Base-by-base conservation (phyloP, 192 early-diverging fungal genomes). In the Coemansia sp. region DNA sequence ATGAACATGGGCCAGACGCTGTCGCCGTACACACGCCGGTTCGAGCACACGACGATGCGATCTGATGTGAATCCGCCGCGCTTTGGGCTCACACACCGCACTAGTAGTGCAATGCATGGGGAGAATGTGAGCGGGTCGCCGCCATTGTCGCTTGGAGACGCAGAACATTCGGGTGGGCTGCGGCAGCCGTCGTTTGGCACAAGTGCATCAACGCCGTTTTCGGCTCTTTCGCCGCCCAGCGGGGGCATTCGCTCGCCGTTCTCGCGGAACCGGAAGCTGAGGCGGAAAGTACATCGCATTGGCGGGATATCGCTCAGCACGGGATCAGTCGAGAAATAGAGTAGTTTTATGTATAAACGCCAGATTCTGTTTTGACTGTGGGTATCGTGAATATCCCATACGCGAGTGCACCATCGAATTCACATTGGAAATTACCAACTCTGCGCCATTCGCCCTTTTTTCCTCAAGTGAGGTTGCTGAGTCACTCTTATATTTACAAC, bases 1-100 rank as follows among this genome's bases (percentile, higher is more conserved):
- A 88, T 93, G 81, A 84, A 78, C 48, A 84, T 89, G 70, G 90
- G 95, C 63, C 92, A 92, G 66, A 95, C 95, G 22, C 87, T 98
- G 14, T 91, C 90, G 11, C 92, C 94, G 2, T 88, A 88, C 53
- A 92, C 93, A 1, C 92, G 88, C 9, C 81, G 86, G 12, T 68
- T 93, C 32, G 86, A 89, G 58, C 93, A 98, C 74, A 87, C 87
- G 22, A 88, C 93, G 0, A 94, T 90, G 68, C 79, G 94, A 11
- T 86, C 88, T 3, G 74, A 81, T 54, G 74, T 71, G 38, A 63
- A 66, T 27, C 69, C 66, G 60, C 73, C 68, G 4, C 45, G 55
- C 6, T 56, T 63, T n/a, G 63, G 51, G 14, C 58, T 62, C 45
- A 39, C 51, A n/a, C 51, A 61, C 47, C 62, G 62, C 14, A 35